Evolutionary conservation across 2,329 filamentous ascomycete species (phyloP).

Genomic region (Dothideomycetes sp.): DNA sequence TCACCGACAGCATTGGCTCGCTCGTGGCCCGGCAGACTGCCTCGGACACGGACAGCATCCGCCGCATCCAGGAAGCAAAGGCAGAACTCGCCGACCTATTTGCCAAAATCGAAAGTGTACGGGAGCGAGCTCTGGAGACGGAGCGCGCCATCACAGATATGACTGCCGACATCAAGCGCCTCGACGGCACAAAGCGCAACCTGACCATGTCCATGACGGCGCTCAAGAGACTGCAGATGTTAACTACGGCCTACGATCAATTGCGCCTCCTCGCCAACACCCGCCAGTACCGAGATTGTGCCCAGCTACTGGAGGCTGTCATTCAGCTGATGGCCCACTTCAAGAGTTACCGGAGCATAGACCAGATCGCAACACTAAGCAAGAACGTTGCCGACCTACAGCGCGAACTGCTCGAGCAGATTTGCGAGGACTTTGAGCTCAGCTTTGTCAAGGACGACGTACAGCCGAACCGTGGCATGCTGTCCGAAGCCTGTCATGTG

Average conservation of each 20-base stretch:
- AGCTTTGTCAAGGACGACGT: constrained; percentile 86
- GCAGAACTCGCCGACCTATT: constrained; percentile 82
- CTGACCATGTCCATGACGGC: constrained; percentile 96
- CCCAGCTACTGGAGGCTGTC: constrained; percentile 85
- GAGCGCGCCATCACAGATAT: constrained; percentile 95
- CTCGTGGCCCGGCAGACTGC: constrained; percentile 69
- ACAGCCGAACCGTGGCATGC: constrained; percentile 52
- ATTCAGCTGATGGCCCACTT: constrained; percentile 98
- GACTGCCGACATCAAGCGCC: constrained; percentile 96
- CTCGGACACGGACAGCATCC: constrained; percentile 75
- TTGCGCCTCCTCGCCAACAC: constrained; percentile 71
- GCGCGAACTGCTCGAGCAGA: constrained; percentile 83
- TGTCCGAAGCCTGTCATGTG: constrained; percentile 81
- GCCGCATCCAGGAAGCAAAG: constrained; percentile 85
- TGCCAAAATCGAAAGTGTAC: constrained; percentile 87
- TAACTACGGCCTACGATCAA: constrained; percentile 98
- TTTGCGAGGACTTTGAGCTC: constrained; percentile 98
- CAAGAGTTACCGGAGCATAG: constrained; percentile 93
- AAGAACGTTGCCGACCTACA: constrained; percentile 90
- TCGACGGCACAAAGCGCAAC: constrained; percentile 94
- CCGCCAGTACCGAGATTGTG: constrained; percentile 88
- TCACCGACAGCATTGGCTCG: constrained; percentile 64
- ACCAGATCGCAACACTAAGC: constrained; percentile 90
- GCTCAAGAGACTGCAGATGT: constrained; percentile 92
- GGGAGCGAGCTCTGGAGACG: constrained; percentile 77